Evolutionary conservation across 2,329 filamentous ascomycete species (phyloP).

Genomic region (Byssochlamys sp.): DNA sequence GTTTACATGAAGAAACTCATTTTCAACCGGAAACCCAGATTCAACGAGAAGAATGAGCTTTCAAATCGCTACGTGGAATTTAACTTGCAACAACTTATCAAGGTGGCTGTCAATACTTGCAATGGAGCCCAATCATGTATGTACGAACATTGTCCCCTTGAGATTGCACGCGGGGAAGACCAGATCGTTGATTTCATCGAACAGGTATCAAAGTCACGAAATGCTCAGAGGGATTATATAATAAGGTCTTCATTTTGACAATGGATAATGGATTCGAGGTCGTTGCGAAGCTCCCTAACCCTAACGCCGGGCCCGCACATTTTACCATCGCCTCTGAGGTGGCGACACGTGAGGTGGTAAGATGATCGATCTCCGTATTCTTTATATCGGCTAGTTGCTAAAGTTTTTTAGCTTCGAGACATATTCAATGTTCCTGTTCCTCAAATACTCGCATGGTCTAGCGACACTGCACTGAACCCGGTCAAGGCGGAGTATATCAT

Average conservation of each 20-base stretch:
- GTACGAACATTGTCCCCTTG: constrained; percentile 8
- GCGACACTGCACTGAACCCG: background rate
- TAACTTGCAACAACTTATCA: constrained; percentile 16
- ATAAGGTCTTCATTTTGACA: background rate
- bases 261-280: background rate
- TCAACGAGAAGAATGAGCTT: constrained; percentile 20
- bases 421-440: background rate
- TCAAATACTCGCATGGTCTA: background rate
- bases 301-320: background rate
- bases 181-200: constrained; percentile 2
- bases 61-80: constrained; percentile 20
- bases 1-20: background rate
- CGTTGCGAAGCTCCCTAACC: background rate
- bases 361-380: background rate
- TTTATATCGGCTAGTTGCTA: no score
- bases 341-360: background rate
- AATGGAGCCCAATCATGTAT: constrained; percentile 20
- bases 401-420: background rate
- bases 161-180: background rate
- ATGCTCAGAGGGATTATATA: constrained; percentile 12
- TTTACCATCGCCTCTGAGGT: background rate
- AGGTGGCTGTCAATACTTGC: constrained; percentile 15
- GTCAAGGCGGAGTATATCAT: background rate
- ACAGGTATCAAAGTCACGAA: constrained; percentile 20
- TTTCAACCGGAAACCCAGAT: constrained; percentile 6